Percentiles rank a stretch among this genome's conserved stretches.
Conservation (phyloP, 2,329 filamentous ascomycete species). For the Monosporascus sp. region DNA sequence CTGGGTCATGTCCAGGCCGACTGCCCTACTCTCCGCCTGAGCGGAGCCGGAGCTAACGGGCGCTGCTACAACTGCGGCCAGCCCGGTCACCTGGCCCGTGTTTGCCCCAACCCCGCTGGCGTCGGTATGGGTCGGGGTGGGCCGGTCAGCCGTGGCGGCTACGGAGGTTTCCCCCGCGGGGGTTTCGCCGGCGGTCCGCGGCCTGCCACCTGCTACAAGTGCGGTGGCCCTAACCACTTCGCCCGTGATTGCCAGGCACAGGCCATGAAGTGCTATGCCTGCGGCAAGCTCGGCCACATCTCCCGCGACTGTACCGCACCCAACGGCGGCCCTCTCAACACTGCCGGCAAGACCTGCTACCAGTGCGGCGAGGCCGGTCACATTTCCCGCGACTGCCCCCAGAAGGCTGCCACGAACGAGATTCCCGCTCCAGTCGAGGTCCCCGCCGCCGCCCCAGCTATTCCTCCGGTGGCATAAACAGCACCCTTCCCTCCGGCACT, state of each 20-base stretch:
- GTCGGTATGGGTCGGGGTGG: constrained; percentile 59
- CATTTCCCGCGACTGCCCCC: constrained; percentile 89
- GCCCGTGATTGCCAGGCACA: constrained; percentile 97
- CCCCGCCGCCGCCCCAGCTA: constrained; percentile 18
- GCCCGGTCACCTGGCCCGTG: constrained; percentile 86
- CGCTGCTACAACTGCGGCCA: constrained; percentile 97
- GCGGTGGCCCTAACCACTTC: constrained; percentile 90
- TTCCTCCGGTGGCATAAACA: constrained; percentile 25
- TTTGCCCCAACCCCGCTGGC: constrained; percentile 72
- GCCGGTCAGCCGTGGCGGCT: constrained; percentile 66
- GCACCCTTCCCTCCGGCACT: background rate
- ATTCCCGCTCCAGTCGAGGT: constrained; percentile 28
- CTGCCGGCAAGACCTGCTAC: constrained; percentile 97
- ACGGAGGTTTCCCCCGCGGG: constrained; percentile 58
- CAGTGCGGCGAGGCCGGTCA: constrained; percentile 93
- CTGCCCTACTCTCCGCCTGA: constrained; percentile 92
- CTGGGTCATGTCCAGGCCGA: constrained; percentile 97
- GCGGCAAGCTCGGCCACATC: constrained; percentile 92
- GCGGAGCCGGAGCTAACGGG: constrained; percentile 72
- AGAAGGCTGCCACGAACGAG: constrained; percentile 56
- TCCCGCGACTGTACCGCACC: constrained; percentile 91
- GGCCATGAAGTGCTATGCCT: constrained; percentile 98
- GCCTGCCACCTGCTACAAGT: constrained; percentile 68
- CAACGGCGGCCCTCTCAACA: constrained; percentile 92
- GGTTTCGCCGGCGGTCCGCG: constrained; percentile 67